A percentile compares a stretch with the other conserved stretches of the same genome.
Evolutionary conservation across 495 filamentous ascomycete genomes (phyloP).

Genomic region (Aspergillus sclerotioniger): DNA sequence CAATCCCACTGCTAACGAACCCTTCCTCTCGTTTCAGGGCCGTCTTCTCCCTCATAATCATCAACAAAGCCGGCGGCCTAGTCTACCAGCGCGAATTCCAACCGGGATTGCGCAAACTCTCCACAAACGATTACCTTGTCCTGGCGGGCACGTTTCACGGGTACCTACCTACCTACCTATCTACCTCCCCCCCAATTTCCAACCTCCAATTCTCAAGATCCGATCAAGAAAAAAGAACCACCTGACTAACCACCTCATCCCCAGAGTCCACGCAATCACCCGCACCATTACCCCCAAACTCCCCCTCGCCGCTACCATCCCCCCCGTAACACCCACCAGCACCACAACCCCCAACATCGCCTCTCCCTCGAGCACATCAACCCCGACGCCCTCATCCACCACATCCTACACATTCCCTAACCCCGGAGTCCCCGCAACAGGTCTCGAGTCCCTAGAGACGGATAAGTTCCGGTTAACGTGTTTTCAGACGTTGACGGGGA

Average conservation of each 20-base stretch:
- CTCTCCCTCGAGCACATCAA: conserved; percentile 27
- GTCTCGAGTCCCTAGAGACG: conserved; percentile 87
- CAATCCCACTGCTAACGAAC: conserved; percentile 10
- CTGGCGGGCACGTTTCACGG: conserved; percentile 99
- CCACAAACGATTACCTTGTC: conserved; percentile 91
- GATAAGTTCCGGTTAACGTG: conserved; percentile 91
- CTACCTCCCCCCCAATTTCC: conserved; percentile 11
- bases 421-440: conserved; percentile 53
- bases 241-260: conserved; percentile 3
- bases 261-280: conserved; percentile 85
- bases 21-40: conserved; percentile 56
- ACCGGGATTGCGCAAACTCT: conserved; percentile 76
- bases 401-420: conserved; percentile 46
- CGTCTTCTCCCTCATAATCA: conserved; percentile 89
- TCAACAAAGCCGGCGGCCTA: conserved; percentile 96
- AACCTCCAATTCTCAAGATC: background rate
- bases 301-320: conserved; percentile 31
- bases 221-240: background rate
- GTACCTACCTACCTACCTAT: conserved; percentile 42
- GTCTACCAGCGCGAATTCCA: conserved; percentile 95
- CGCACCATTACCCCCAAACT: conserved; percentile 67
- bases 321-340: conserved; percentile 25
- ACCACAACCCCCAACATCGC: conserved; percentile 15
- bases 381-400: conserved; percentile 25
- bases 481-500: conserved; percentile 90